These are phyloP conservation scores for Cruciata laevipes DNA, from an alignment of 257 asterid genomes.

Conservation along the genomic window DNA sequence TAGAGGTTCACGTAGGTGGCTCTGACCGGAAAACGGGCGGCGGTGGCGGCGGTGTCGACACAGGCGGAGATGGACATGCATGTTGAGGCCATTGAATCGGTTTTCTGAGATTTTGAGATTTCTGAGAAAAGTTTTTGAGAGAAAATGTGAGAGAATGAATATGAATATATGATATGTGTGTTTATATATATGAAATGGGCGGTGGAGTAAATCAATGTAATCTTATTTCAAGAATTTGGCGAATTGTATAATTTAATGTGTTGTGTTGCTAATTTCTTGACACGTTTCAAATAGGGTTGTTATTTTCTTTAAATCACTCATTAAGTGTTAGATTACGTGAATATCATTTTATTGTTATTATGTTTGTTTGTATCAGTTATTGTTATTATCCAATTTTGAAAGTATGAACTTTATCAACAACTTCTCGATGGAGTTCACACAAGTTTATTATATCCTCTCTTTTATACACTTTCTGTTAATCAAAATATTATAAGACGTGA, in stretches of 20 bases:
- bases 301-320: not conserved
- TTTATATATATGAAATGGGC: slow-evolving; percentile 1
- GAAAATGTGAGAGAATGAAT: not conserved
- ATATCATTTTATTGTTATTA: too few species aligned
- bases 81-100: slow-evolving; percentile 24
- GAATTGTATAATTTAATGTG: not conserved
- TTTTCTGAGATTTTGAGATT: not conserved
- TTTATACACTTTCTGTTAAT: too few species aligned
- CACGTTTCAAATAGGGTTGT: not conserved
- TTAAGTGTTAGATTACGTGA: not conserved
- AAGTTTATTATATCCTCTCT: too few species aligned
- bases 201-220: slow-evolving; percentile 15
- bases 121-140: not conserved
- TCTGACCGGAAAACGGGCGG: slow-evolving; percentile 42
- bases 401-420: not conserved
- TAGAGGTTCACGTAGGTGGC: slow-evolving; percentile 66
- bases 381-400: too few species aligned
- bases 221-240: slow-evolving; percentile 3
- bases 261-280: not conserved
- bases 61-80: slow-evolving; percentile 60
- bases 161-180: not conserved
- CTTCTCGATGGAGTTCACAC: not conserved
- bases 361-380: too few species aligned
- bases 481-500: too few species aligned
- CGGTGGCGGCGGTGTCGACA: slow-evolving; percentile 22